Conservation (phyloP, 805 yeast genomes). For the Starmera caribaea region DNA sequence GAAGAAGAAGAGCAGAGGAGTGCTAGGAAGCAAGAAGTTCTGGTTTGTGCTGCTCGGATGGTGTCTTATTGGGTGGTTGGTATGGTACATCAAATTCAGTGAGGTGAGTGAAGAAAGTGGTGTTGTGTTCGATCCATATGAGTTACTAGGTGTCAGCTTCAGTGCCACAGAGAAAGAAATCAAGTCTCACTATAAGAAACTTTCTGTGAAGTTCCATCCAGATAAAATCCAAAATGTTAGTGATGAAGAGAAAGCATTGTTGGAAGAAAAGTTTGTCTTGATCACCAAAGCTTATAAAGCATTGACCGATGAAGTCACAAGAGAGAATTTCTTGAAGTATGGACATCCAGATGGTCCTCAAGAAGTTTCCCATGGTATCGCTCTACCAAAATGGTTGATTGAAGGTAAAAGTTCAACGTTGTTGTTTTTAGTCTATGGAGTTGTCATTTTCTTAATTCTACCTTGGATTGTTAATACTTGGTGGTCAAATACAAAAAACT, state of each 20-base stretch:
- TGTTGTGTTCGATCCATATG: conserved; percentile 81
- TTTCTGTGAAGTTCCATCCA: conserved; percentile 86
- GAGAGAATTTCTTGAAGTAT: conserved; percentile 71
- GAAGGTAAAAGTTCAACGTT: conserved; percentile 70
- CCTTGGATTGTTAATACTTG: conserved; percentile 78
- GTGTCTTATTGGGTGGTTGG: conserved; percentile 26
- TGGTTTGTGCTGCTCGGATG: conserved; percentile 16
- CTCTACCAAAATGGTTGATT: conserved; percentile 83
- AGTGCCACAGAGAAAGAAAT: conserved; percentile 68
- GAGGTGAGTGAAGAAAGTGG: conserved; percentile 29
- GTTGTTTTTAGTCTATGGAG: conserved; percentile 54
- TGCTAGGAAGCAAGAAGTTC: conserved; percentile 3
- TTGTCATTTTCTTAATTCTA: conserved; percentile 64
- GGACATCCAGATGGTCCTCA: conserved; percentile 99
- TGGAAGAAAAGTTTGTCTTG: conserved; percentile 71
- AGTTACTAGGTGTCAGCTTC: conserved; percentile 62
- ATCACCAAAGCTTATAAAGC: conserved; percentile 92
- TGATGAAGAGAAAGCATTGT: conserved; percentile 40
- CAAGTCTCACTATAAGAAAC: conserved; percentile 74
- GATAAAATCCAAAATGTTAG: conserved; percentile 69
- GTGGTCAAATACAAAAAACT: conserved; percentile 80
- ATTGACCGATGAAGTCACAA: conserved; percentile 79
- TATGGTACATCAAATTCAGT: conserved; percentile 23
- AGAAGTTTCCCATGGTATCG: conserved; percentile 84
- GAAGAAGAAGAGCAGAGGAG: conserved; percentile 4